Conservation (phyloP, 108 stramenopile species). For the Cyclotella kingstonii region DNA sequence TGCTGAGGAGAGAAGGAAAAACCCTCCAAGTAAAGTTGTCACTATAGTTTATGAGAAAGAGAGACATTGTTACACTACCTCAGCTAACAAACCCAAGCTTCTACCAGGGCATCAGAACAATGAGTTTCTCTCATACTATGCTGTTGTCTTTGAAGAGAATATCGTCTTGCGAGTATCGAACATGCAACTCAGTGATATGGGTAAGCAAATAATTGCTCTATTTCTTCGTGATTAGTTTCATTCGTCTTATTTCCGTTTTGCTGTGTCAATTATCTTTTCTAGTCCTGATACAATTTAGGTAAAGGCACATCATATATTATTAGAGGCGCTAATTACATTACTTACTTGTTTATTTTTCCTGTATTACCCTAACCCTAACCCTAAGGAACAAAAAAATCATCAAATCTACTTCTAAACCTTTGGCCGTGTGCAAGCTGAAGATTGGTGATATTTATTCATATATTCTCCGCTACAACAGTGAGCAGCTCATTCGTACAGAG, state of each 20-base stretch:
- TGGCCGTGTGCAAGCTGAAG: slow-evolving; percentile 8
- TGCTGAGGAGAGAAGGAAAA: slow-evolving; percentile 25
- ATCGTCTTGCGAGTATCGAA: slow-evolving; percentile 14
- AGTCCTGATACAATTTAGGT: slow-evolving; percentile 25
- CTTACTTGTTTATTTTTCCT: too few relatives aligned
- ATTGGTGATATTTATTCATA: slow-evolving; percentile 21
- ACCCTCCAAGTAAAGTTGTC: slow-evolving; percentile 29
- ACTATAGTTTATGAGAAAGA: slow-evolving; percentile 25
- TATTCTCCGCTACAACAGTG: slow-evolving; percentile 2
- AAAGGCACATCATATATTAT: not conserved
- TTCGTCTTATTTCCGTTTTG: too few relatives aligned
- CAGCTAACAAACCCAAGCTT: slow-evolving; percentile 20
- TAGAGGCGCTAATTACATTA: too few relatives aligned
- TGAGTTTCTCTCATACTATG: slow-evolving; percentile 26
- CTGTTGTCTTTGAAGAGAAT: slow-evolving; percentile 26
- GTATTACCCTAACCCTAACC: not conserved
- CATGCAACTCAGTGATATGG: slow-evolving; percentile 27
- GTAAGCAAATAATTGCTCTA: not conserved
- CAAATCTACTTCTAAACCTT: slow-evolving; percentile 6
- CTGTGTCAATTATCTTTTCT: not conserved
- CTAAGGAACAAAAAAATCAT: slow-evolving; percentile 11
- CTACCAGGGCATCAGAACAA: slow-evolving; percentile 15
- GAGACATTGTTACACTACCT: slow-evolving; percentile 1
- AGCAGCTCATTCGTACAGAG: slow-evolving; percentile 7
- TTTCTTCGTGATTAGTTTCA: too few relatives aligned